Evolutionary conservation across 129 eudicot species (phyloP).

Genomic region (Helichrysum umbraculigerum): DNA sequence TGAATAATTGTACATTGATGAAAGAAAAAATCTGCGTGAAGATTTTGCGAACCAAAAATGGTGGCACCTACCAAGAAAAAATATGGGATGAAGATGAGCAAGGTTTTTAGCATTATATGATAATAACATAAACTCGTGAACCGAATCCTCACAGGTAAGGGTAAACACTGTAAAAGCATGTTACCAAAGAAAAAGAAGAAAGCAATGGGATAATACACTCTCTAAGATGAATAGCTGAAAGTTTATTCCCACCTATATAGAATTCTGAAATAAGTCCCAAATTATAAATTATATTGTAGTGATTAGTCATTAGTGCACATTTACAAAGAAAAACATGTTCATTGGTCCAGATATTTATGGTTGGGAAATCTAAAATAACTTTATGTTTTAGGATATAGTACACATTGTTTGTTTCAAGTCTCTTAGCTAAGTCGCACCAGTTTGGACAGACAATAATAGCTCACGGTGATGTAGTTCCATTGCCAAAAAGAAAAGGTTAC

Average conservation of each 20-base stretch:
- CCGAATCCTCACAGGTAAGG: constrained; percentile 14
- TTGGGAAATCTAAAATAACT: not conserved
- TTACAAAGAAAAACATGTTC: not conserved
- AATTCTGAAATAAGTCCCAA: not conserved
- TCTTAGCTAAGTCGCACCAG: not conserved
- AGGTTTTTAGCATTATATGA: constrained; percentile 6
- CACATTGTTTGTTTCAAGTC: not conserved
- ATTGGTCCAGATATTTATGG: not conserved
- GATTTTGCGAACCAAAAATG: constrained; percentile 87
- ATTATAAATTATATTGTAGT: not conserved
- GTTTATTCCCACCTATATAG: not conserved
- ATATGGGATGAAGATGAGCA: constrained; percentile 7
- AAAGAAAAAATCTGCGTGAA: constrained; percentile 89
- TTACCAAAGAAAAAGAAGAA: constrained; percentile 1
- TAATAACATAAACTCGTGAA: not conserved
- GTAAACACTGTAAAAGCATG: not conserved
- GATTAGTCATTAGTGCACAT: constrained; percentile 4
- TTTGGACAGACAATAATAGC: not conserved
- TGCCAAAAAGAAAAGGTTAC: too few species aligned
- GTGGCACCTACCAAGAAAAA: constrained; percentile 66
- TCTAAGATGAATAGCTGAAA: constrained; percentile 1
- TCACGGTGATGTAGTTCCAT: too few species aligned
- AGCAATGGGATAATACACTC: not conserved
- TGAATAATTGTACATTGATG: constrained; percentile 87
- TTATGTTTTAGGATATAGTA: not conserved